phyloP scores from a whole-genome alignment of 1,284 basidiomycete genomes.

The Pholiota adiposa region DNA sequence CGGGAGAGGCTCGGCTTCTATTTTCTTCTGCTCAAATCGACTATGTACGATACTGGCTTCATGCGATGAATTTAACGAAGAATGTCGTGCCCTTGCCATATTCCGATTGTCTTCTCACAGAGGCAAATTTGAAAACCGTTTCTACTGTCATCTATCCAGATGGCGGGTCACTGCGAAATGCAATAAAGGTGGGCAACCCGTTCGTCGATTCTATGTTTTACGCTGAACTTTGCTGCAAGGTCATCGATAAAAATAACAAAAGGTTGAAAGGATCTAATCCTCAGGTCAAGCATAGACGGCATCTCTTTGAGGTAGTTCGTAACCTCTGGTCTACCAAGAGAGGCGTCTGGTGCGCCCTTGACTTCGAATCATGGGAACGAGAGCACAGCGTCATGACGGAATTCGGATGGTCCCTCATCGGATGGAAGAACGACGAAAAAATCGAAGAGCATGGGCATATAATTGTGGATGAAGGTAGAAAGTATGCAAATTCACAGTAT shows the following conservation, averaged over 20 bases:
- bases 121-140: conserved; percentile 54
- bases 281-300: conserved; percentile 56
- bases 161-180: conserved; percentile 55
- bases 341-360: conserved; percentile 75
- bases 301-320: conserved; percentile 70
- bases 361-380: conserved; percentile 81
- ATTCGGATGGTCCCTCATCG: conserved; percentile 69
- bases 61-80: conserved; percentile 71
- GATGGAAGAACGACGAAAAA: conserved; percentile 56
- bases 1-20: conserved; percentile 71
- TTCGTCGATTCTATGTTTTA: background rate
- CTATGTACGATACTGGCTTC: conserved; percentile 84
- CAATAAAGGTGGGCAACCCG: conserved; percentile 52
- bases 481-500: conserved; percentile 62
- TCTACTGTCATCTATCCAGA: conserved; percentile 62
- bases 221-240: conserved; percentile 39
- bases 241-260: conserved; percentile 79
- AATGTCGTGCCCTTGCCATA: conserved; percentile 70
- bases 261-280: conserved; percentile 65
- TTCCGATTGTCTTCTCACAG: conserved; percentile 68
- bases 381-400: conserved; percentile 75
- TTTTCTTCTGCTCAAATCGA: conserved; percentile 85
- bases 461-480: conserved; percentile 64
- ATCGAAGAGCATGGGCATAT: conserved; percentile 60
- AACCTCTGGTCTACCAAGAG: conserved; percentile 59